These are phyloP conservation scores for Leptomonas seymouri DNA, from an alignment of 208 protist genomes.

Conservation along the genomic window DNA sequence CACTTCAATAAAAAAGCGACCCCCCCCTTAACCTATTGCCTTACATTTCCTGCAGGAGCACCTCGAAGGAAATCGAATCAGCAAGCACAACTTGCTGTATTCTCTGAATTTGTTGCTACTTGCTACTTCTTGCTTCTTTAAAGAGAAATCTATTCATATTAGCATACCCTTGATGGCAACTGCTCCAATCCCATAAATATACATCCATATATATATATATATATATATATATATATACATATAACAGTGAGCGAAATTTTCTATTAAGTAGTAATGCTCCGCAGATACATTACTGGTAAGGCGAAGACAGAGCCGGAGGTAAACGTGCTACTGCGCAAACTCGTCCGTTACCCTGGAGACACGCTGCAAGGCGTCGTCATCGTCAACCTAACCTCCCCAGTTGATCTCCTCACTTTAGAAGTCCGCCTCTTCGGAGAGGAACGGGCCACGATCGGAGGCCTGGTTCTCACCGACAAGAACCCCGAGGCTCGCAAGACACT, in stretches of 20 bases:
- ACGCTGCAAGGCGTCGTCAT: constrained; percentile 53
- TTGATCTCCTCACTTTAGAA: constrained; percentile 44
- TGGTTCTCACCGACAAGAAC: constrained; percentile 35
- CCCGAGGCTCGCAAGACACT: constrained; percentile 38
- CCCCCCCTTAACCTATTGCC: too few species aligned
- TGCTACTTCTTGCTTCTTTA: background rate
- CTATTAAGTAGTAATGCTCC: constrained; percentile 15
- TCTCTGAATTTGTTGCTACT: background rate
- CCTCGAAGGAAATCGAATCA: too few species aligned
- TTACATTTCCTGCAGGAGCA: too few species aligned
- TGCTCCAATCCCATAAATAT: background rate
- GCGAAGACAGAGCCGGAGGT: constrained; percentile 33
- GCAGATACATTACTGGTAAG: constrained; percentile 11
- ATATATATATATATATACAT: too few species aligned
- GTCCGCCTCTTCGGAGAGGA: constrained; percentile 45
- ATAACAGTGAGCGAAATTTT: background rate
- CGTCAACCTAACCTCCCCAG: constrained; percentile 35
- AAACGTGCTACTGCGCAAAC: constrained; percentile 35
- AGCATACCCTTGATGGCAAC: background rate
- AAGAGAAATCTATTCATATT: background rate
- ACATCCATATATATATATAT: too few species aligned
- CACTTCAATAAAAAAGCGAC: too few species aligned
- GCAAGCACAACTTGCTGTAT: too few species aligned
- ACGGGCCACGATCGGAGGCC: constrained; percentile 30
- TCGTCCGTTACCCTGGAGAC: constrained; percentile 53